Percentiles rank a stretch among this genome's conserved stretches.
These are phyloP conservation scores for Clavispora fructus DNA, from an alignment of 805 yeast species.

Conservation along the genomic window DNA sequence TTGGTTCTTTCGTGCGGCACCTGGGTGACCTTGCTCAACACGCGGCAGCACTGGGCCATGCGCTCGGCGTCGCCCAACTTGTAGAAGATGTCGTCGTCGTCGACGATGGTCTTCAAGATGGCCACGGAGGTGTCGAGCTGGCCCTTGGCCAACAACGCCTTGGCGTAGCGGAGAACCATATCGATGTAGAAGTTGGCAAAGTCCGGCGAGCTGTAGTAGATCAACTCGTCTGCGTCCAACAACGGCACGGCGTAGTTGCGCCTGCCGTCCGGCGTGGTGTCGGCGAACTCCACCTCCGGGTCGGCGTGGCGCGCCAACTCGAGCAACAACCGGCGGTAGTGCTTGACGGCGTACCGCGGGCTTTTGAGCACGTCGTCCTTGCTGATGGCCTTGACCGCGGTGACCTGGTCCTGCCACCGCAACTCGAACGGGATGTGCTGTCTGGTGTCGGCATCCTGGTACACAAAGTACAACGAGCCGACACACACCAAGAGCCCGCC, in stretches of 20 bases:
- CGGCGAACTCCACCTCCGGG: slow-evolving; percentile 23
- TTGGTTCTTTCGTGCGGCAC: slow-evolving; percentile 15
- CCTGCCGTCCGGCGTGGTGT: slow-evolving; percentile 13
- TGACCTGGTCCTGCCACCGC: slow-evolving; percentile 25
- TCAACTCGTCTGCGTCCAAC: slow-evolving; percentile 24
- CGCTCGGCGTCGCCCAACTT: slow-evolving; percentile 38
- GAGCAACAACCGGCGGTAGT: slow-evolving; percentile 33
- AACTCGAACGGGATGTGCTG: slow-evolving; percentile 39
- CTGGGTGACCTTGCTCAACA: slow-evolving; percentile 24
- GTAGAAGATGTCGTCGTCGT: slow-evolving; percentile 33
- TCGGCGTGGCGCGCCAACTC: slow-evolving; percentile 27
- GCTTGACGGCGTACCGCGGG: slow-evolving; percentile 40
- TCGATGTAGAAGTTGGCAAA: slow-evolving; percentile 41
- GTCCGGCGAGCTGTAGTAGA: slow-evolving; percentile 22
- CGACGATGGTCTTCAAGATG: slow-evolving; percentile 25
- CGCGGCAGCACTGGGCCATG: slow-evolving; percentile 34
- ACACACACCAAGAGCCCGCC: slow-evolving; percentile 36
- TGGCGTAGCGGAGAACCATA: slow-evolving; percentile 36
- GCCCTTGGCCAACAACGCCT: slow-evolving; percentile 38
- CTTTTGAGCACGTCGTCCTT: slow-evolving; percentile 39
- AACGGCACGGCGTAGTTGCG: slow-evolving; percentile 31
- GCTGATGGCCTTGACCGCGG: slow-evolving; percentile 38
- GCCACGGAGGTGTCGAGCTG: slow-evolving; percentile 24
- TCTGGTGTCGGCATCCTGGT: slow-evolving; percentile 34
- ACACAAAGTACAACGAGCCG: slow-evolving; percentile 35